Conservation (phyloP, 768 basidiomycete species). For the Phaeotremella fagi region DNA sequence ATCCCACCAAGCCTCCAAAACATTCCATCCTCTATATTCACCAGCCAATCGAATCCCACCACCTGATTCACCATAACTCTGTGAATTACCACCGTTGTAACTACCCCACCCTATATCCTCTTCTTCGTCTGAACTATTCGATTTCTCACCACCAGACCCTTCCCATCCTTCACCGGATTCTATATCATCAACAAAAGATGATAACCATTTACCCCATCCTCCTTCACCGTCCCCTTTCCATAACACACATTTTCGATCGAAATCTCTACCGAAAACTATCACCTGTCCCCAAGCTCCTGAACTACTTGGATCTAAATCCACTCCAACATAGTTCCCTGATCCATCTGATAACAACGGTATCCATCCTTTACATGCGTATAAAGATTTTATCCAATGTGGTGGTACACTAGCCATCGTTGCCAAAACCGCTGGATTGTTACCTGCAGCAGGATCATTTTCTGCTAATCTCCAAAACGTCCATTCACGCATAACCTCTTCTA, state of each 20-base stretch:
- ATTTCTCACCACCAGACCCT: slow-evolving; percentile 61
- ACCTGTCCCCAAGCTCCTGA: slow-evolving; percentile 78
- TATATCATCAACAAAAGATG: slow-evolving; percentile 83
- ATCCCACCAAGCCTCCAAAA: slow-evolving; percentile 90
- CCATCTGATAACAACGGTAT: slow-evolving; percentile 91
- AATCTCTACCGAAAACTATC: slow-evolving; percentile 97
- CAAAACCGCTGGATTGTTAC: slow-evolving; percentile 67
- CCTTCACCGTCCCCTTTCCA: slow-evolving; percentile 83
- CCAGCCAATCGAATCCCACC: slow-evolving; percentile 71
- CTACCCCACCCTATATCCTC: slow-evolving; percentile 48
- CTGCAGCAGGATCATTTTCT: slow-evolving; percentile 79
- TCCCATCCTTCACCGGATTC: slow-evolving; percentile 87
- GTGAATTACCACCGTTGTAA: slow-evolving; percentile 50
- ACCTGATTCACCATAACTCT: slow-evolving; percentile 63
- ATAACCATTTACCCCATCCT: slow-evolving; percentile 94
- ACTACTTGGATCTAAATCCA: slow-evolving; percentile 74
- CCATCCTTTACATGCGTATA: slow-evolving; percentile 94
- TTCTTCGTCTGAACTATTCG: slow-evolving; percentile 41
- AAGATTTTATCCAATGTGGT: slow-evolving; percentile 75
- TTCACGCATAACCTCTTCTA: slow-evolving; percentile 90
- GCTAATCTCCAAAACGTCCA: slow-evolving; percentile 96
- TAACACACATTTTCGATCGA: slow-evolving; percentile 94
- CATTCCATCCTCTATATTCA: slow-evolving; percentile 86
- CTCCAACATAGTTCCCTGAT: slow-evolving; percentile 90
- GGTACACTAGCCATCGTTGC: slow-evolving; percentile 84